phyloP scores from a whole-genome alignment of 2,329 filamentous ascomycete species.

The Penicillium sp. region DNA sequence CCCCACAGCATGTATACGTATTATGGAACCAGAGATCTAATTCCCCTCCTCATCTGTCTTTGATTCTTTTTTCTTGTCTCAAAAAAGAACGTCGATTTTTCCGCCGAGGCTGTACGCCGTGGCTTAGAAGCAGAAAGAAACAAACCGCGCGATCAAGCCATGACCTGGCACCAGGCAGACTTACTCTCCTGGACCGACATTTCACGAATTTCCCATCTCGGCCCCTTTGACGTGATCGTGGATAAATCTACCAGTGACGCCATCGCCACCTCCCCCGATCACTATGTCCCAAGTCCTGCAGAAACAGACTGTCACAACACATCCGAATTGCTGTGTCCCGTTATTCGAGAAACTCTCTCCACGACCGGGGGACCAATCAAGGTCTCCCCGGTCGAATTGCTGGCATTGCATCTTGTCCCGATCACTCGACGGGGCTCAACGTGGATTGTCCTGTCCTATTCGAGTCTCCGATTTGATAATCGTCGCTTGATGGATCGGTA shows the following conservation, averaged over 20 bases:
- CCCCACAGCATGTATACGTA: too few species aligned
- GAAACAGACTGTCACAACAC: constrained; percentile 4
- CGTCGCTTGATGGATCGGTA: constrained; percentile 17
- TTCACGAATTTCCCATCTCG: constrained; percentile 17
- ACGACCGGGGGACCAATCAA: constrained; percentile 4
- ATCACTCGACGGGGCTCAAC: constrained; percentile 23
- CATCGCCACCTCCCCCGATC: constrained; percentile 26
- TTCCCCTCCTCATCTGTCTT: too few species aligned
- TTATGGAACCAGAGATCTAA: too few species aligned
- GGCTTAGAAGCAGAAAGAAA: constrained; percentile 22
- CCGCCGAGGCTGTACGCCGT: constrained; percentile 32
- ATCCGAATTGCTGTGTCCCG: constrained; percentile 15
- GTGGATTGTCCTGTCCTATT: constrained; percentile 33
- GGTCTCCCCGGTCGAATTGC: constrained; percentile 31
- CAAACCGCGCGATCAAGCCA: constrained; percentile 17
- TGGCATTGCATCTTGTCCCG: constrained; percentile 28
- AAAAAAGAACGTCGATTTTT: constrained; percentile 34
- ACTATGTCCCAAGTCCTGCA: constrained; percentile 4
- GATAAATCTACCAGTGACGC: constrained; percentile 37
- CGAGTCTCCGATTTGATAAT: constrained; percentile 28
- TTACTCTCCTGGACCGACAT: constrained; percentile 29
- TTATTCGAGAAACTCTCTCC: constrained; percentile 13
- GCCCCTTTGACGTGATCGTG: constrained; percentile 30
- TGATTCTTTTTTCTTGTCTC: too few species aligned
- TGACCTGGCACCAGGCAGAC: constrained; percentile 29